Evolutionary conservation across 2,329 filamentous ascomycete genomes (phyloP).

Genomic region (Achaetomium macrosporum): DNA sequence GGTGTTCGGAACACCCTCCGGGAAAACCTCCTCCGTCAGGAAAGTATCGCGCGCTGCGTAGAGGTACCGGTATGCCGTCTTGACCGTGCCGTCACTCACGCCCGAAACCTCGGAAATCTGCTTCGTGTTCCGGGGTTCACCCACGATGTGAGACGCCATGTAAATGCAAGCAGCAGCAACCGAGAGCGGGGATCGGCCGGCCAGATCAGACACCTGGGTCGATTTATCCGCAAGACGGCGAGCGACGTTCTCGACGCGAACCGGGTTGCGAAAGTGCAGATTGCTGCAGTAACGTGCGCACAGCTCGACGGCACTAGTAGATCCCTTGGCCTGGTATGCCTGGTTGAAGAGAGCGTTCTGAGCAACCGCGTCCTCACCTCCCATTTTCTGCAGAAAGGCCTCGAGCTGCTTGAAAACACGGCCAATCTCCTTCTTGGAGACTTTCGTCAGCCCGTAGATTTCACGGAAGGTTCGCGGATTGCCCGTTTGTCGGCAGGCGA

Average conservation of each 20-base stretch:
- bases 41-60: constrained; percentile 68
- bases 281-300: constrained; percentile 86
- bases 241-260: constrained; percentile 73
- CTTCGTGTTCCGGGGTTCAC: constrained; percentile 71
- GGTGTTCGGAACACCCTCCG: constrained; percentile 63
- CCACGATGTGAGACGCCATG: constrained; percentile 85
- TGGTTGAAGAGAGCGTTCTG: constrained; percentile 45
- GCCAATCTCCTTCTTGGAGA: constrained; percentile 96
- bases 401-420: constrained; percentile 91
- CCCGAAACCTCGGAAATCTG: constrained; percentile 79
- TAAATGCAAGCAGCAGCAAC: constrained; percentile 95
- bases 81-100: constrained; percentile 95
- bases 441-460: constrained; percentile 86
- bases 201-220: constrained; percentile 70
- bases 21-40: constrained; percentile 69
- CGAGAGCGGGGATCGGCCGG: constrained; percentile 87
- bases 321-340: constrained; percentile 66
- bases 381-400: constrained; percentile 67
- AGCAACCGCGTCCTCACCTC: constrained; percentile 55
- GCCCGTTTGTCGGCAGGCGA: constrained; percentile 85
- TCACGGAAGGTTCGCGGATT: constrained; percentile 89
- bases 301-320: constrained; percentile 76
- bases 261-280: constrained; percentile 65
- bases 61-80: constrained; percentile 87
- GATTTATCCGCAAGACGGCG: constrained; percentile 73